Base-by-base conservation (phyloP, 2,329 filamentous ascomycete species). In the Colletotrichum trifolii region DNA sequence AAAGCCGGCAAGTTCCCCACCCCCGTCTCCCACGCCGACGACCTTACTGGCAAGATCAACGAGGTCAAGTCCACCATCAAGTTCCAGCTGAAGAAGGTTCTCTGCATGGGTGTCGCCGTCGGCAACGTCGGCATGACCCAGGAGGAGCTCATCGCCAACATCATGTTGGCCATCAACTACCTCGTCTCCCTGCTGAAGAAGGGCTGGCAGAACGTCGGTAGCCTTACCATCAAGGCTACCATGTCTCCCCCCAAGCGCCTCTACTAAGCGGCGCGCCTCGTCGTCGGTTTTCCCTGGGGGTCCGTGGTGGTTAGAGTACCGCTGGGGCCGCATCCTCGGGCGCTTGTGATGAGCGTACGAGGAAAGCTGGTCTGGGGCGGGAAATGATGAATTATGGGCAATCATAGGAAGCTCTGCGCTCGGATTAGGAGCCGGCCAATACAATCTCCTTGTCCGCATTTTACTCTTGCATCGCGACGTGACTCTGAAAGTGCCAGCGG, bases 41-140 rank as follows among this genome's bases (percentile, higher is more conserved):
- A 98, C 82, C 90, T 99, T 74, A 87, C 85, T 81, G 89, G 85
- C 88, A 97, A 97, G 91, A 93, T 98, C 88, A 97, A 87, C 86
- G 96, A 99, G 83, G 95, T 99, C 89, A 98, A 97, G 92, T 97
- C 93, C 77, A 99, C 96, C 84, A 98, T 99, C 91, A 99, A 99
- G 91, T 99, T 99, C 92, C 94, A 99, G 90, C 89, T 99, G 79
- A 99, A 99, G 93, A 99, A 99, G 93, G 96, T 99, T 82, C 89
- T 99, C 76, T 99, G 96, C 89, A 94, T 99, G 90, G 96, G 95
- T 91, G 95, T 98, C 81, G 96, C 96, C 76, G 93, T 99, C 79
- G 96, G 96, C 81, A 97, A 99, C 85, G 96, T 99, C 77, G 94
- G 91, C 77, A 99, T 99, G 96, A 91, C 88, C 72, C 86, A 93